A percentile compares a stretch with the other conserved stretches of the same genome.
Conservation (phyloP, 768 basidiomycete species). For the Saitozyma sp. region DNA sequence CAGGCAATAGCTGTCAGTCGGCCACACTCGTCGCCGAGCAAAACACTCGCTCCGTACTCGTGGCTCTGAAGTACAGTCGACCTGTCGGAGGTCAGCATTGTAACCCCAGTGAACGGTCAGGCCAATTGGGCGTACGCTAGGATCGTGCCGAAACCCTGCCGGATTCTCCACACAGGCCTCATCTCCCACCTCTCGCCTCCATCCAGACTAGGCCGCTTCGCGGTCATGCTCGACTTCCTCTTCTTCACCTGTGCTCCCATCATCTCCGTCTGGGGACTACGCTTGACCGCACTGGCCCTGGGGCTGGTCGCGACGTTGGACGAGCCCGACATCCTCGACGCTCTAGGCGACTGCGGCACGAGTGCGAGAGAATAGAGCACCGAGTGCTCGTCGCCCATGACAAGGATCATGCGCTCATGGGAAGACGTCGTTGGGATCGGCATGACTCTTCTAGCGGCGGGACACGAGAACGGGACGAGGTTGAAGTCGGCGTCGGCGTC, state of each 20-base stretch:
- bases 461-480: conserved; percentile 41
- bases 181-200: conserved; percentile 27
- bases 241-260: conserved; percentile 38
- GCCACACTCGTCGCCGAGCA: conserved; percentile 47
- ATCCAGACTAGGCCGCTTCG: neutral
- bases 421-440: conserved; percentile 15
- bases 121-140: conserved; percentile 31
- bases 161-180: conserved; percentile 40
- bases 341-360: conserved; percentile 14
- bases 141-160: conserved; percentile 50
- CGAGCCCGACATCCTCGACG: conserved; percentile 12
- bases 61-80: conserved; percentile 24
- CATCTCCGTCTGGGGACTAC: conserved; percentile 42
- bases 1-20: conserved; percentile 33
- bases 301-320: conserved; percentile 21
- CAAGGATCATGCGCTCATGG: conserved; percentile 19
- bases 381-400: conserved; percentile 50
- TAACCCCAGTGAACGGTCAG: neutral
- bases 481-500: conserved; percentile 29
- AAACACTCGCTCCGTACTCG: conserved; percentile 24
- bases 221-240: conserved; percentile 34
- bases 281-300: conserved; percentile 22
- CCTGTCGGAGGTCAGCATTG: conserved; percentile 13
- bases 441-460: conserved; percentile 42
- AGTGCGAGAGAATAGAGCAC: conserved; percentile 29